Conservation (phyloP, 345 rosid species). For the Hibiscus mutabilis region DNA sequence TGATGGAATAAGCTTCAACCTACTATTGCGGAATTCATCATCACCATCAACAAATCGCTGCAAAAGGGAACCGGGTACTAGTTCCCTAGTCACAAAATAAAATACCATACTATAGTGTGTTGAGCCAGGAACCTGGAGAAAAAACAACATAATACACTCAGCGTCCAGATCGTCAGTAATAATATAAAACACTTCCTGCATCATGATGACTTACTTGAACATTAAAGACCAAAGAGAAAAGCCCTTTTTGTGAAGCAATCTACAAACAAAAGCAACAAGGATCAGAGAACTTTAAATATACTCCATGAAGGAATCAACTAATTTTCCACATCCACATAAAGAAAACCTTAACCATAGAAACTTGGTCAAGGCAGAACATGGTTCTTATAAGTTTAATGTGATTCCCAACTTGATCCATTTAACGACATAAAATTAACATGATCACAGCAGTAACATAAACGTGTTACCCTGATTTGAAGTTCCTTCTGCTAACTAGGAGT, state of each 20-base stretch:
- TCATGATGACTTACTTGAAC: constrained; percentile 56
- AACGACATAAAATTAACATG: neutral
- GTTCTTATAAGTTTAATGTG: neutral
- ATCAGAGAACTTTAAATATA: neutral
- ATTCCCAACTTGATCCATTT: neutral
- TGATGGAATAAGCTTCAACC: constrained; percentile 90
- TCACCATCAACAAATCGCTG: constrained; percentile 97
- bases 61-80: constrained; percentile 73
- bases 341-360: neutral
- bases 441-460: neutral
- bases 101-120: constrained; percentile 97
- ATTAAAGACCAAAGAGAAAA: constrained; percentile 65
- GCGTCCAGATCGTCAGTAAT: neutral
- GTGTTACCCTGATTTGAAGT: neutral
- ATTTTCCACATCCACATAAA: neutral
- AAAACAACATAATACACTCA: constrained; percentile 5
- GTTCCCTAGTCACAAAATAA: constrained; percentile 66
- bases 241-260: constrained; percentile 73
- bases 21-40: constrained; percentile 94
- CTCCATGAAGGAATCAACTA: neutral
- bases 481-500: neutral
- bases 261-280: constrained; percentile 15
- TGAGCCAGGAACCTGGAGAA: constrained; percentile 81
- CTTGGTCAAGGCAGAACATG: neutral
- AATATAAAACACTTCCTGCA: neutral